phyloP scores from a whole-genome alignment of 169 alveolate species.

The Babesia sp. region DNA sequence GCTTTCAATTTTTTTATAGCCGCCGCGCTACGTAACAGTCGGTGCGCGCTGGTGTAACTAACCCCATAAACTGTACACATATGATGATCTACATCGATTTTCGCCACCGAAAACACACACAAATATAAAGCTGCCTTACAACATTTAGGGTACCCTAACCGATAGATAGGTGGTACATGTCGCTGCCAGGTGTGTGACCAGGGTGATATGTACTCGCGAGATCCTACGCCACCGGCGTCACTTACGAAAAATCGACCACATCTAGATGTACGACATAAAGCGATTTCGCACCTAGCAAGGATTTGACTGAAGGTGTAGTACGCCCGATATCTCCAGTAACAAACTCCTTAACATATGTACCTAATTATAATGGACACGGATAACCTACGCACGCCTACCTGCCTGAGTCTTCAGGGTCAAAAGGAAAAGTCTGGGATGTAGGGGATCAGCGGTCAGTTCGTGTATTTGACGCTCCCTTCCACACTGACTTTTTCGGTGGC shows the following conservation, averaged over 20 bases:
- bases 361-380: constrained; percentile 32
- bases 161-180: no score
- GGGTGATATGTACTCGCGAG: no score
- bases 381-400: constrained; percentile 25
- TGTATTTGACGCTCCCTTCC: constrained; percentile 67
- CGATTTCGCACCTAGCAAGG: constrained; percentile 54
- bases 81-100: no score
- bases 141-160: no score
- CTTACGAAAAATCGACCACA: constrained; percentile 36
- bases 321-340: constrained; percentile 85
- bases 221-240: no score
- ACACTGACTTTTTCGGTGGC: constrained; percentile 70
- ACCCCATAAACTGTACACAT: neutral
- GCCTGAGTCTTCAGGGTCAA: constrained; percentile 51
- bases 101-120: no score
- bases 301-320: constrained; percentile 78
- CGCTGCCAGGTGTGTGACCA: no score
- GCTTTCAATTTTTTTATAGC: no score
- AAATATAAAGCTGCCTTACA: no score
- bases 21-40: no score
- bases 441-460: constrained; percentile 63
- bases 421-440: constrained; percentile 48
- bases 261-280: constrained; percentile 37
- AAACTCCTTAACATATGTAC: constrained; percentile 84
- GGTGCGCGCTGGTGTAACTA: neutral